phyloP scores from a whole-genome alignment of 1,284 basidiomycete genomes.

The Termitomyces sp. region DNA sequence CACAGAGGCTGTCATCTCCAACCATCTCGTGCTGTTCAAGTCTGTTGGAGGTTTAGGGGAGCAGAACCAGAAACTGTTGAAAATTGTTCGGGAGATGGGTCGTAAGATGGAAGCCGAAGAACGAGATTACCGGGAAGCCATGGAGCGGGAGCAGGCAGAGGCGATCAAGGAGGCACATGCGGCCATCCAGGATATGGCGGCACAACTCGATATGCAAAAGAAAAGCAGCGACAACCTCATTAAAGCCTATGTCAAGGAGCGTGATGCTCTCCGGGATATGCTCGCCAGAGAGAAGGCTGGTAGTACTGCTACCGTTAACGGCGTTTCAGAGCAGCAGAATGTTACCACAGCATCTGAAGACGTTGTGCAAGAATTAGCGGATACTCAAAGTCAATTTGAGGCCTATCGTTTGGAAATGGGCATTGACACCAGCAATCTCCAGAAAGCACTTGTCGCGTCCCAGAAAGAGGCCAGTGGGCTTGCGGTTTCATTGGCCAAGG shows the following conservation, averaged over 20 bases:
- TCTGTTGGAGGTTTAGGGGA: conserved; percentile 78
- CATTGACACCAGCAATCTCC: conserved; percentile 60
- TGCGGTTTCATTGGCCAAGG: conserved; percentile 69
- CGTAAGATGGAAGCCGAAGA: conserved; percentile 77
- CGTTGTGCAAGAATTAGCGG: conserved; percentile 55
- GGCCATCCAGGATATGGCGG: conserved; percentile 75
- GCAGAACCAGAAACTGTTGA: conserved; percentile 87
- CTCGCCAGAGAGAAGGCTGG: conserved; percentile 43
- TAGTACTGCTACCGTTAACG: conserved; percentile 27
- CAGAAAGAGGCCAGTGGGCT: conserved; percentile 67
- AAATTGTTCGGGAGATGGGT: conserved; percentile 77
- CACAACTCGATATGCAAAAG: conserved; percentile 69
- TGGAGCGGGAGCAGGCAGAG: conserved; percentile 70
- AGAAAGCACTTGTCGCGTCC: conserved; percentile 62
- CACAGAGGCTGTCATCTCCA: conserved; percentile 80
- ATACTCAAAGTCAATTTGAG: conserved; percentile 74
- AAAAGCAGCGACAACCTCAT: conserved; percentile 65
- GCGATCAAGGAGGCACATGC: conserved; percentile 86
- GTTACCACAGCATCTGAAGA: conserved; percentile 16
- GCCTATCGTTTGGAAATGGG: conserved; percentile 76
- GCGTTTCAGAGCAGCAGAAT: conserved; percentile 21
- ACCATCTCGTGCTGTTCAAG: conserved; percentile 85
- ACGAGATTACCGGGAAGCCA: conserved; percentile 56
- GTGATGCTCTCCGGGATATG: conserved; percentile 82
- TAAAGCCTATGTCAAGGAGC: conserved; percentile 80